These are phyloP conservation scores for Kwoniella europaea DNA, from an alignment of 768 basidiomycete species.

Conservation along the genomic window DNA sequence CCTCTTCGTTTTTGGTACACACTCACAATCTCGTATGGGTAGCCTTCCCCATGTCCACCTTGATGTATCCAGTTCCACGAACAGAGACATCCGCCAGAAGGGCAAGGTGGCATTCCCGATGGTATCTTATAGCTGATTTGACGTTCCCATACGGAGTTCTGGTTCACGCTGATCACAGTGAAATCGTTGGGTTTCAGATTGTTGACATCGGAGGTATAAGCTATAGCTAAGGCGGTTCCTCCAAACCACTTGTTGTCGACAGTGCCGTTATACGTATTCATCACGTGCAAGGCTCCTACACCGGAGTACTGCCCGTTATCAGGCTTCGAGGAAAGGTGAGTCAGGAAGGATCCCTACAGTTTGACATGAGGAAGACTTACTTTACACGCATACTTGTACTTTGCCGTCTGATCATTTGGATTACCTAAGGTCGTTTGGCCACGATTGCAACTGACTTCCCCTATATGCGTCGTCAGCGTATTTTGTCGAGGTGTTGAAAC, in stretches of 20 bases:
- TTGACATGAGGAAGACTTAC: conserved; percentile 7
- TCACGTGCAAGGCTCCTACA: conserved; percentile 38
- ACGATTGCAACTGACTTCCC: conserved; percentile 30
- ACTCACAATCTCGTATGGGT: conserved; percentile 44
- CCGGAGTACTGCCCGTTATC: conserved; percentile 3
- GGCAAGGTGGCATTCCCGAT: conserved; percentile 70
- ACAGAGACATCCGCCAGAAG: conserved; percentile 64
- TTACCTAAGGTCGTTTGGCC: conserved; percentile 17
- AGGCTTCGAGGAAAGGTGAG: not conserved
- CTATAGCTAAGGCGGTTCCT: conserved; percentile 67
- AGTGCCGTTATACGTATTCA: conserved; percentile 30
- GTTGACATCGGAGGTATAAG: conserved; percentile 70
- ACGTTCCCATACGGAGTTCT: conserved; percentile 74
- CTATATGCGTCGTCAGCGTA: not conserved
- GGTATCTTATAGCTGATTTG: conserved; percentile 75
- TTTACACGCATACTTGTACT: conserved; percentile 21
- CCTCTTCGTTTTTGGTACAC: not conserved
- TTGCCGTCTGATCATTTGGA: conserved; percentile 9
- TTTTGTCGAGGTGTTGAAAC: no score
- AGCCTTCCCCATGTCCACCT: conserved; percentile 38
- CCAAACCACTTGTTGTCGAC: conserved; percentile 39
- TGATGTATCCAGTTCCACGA: conserved; percentile 64
- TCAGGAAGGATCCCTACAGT: not conserved
- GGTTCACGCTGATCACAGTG: conserved; percentile 74
- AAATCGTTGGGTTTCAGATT: conserved; percentile 72